Percentiles rank a stretch among this genome's conserved stretches.
phyloP scores from a whole-genome alignment of 331 rosid species.

The Quercus tomentella region DNA sequence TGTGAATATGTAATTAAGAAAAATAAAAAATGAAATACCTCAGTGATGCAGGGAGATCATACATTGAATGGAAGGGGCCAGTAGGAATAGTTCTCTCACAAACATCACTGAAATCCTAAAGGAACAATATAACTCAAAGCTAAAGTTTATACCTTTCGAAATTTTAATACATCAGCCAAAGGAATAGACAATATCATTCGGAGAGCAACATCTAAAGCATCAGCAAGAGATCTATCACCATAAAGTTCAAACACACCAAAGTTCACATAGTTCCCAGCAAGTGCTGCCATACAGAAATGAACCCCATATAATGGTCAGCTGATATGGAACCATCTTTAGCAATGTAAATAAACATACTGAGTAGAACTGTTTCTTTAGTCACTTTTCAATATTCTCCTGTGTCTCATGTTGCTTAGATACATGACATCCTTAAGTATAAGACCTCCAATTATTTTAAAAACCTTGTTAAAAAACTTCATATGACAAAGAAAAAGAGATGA shows the following conservation, averaged over 20 bases:
- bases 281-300: constrained; percentile 43
- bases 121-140: not conserved
- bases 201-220: constrained; percentile 68
- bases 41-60: too few species aligned
- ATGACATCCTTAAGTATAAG: too few species aligned
- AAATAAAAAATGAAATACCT: too few species aligned
- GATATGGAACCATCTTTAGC: not conserved
- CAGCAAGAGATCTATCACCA: constrained; percentile 84
- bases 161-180: constrained; percentile 77
- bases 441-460: too few species aligned
- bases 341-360: not conserved
- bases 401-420: not conserved
- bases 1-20: too few species aligned
- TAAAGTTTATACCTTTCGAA: constrained; percentile 56
- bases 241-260: constrained; percentile 92
- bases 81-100: not conserved
- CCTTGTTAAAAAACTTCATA: too few species aligned
- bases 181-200: constrained; percentile 79
- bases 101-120: not conserved
- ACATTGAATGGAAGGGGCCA: too few species aligned
- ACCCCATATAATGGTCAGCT: constrained; percentile 1
- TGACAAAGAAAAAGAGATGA: too few species aligned
- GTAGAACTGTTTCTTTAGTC: not conserved
- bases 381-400: not conserved
- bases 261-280: constrained; percentile 87